Conservation (phyloP, 169 alveolate species). For the Plasmodium billcollinsi region DNA sequence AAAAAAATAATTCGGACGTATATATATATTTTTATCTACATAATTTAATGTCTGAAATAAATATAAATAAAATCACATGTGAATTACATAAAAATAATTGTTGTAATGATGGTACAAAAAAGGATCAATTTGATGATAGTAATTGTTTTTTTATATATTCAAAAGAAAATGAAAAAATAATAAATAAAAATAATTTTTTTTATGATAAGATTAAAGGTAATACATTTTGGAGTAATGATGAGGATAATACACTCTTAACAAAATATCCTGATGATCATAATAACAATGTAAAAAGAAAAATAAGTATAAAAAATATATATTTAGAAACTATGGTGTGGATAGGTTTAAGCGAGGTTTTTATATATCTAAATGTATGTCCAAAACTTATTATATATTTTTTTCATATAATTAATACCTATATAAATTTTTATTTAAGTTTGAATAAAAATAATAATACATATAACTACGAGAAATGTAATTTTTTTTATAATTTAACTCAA, state of each 20-base stretch:
- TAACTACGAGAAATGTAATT: slow-evolving; percentile 33
- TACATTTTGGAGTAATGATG: not conserved
- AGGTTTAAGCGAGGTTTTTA: slow-evolving; percentile 47
- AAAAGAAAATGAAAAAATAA: slow-evolving; percentile 11
- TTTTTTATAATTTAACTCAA: slow-evolving; percentile 63
- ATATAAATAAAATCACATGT: slow-evolving; percentile 54
- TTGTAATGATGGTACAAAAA: not conserved
- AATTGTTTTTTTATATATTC: slow-evolving; percentile 44
- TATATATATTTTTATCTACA: slow-evolving; percentile 44
- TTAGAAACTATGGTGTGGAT: slow-evolving; percentile 57
- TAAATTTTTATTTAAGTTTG: slow-evolving; percentile 50
- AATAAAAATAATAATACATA: slow-evolving; percentile 53
- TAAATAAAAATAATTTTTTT: slow-evolving; percentile 11
- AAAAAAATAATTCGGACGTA: slow-evolving; percentile 18
- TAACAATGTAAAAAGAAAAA: slow-evolving; percentile 11
- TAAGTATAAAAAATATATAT: slow-evolving; percentile 30
- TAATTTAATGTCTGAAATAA: slow-evolving; percentile 27
- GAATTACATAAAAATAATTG: slow-evolving; percentile 34
- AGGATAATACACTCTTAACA: too few relatives aligned
- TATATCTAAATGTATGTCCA: slow-evolving; percentile 42
- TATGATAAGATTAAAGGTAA: not conserved
- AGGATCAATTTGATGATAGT: slow-evolving; percentile 2
- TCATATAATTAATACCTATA: slow-evolving; percentile 46
- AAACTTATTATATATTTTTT: slow-evolving; percentile 32
- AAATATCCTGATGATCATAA: not conserved